Evolutionary conservation across 1,139 yeast genomes (phyloP).

Genomic region (Pichia sp.): DNA sequence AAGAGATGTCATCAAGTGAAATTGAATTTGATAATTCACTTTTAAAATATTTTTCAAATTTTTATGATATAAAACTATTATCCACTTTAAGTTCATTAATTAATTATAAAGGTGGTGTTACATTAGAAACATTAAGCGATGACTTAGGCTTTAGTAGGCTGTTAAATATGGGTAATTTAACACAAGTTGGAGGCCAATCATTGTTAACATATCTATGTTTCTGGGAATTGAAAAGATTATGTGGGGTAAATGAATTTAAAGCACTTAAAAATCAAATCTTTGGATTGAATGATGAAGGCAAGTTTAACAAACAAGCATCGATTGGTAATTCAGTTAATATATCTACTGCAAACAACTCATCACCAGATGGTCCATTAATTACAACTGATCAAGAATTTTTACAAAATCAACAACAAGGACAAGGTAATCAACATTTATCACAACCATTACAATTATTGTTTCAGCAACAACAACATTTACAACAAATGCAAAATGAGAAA

Average conservation of each 20-base stretch:
- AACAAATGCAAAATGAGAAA: neutral
- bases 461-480: neutral
- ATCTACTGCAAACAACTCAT: neutral
- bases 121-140: constrained; percentile 42
- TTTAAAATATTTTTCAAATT: constrained; percentile 67
- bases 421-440: neutral
- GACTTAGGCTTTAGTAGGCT: constrained; percentile 37
- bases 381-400: constrained; percentile 1
- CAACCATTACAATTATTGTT: neutral
- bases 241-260: constrained; percentile 21
- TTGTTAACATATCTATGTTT: constrained; percentile 44
- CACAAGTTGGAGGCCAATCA: constrained; percentile 50
- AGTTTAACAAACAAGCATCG: neutral
- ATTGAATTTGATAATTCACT: constrained; percentile 73
- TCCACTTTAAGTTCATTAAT: constrained; percentile 37
- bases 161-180: constrained; percentile 24
- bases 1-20: constrained; percentile 74
- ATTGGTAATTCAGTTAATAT: neutral
- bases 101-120: constrained; percentile 23
- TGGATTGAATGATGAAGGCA: constrained; percentile 28
- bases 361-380: neutral
- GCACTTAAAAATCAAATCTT: constrained; percentile 29
- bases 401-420: constrained; percentile 9
- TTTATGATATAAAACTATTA: constrained; percentile 78
- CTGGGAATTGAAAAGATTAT: constrained; percentile 40